These are phyloP conservation scores for Patellifolia procumbens DNA, from an alignment of 179 eudicot species.

Conservation along the genomic window DNA sequence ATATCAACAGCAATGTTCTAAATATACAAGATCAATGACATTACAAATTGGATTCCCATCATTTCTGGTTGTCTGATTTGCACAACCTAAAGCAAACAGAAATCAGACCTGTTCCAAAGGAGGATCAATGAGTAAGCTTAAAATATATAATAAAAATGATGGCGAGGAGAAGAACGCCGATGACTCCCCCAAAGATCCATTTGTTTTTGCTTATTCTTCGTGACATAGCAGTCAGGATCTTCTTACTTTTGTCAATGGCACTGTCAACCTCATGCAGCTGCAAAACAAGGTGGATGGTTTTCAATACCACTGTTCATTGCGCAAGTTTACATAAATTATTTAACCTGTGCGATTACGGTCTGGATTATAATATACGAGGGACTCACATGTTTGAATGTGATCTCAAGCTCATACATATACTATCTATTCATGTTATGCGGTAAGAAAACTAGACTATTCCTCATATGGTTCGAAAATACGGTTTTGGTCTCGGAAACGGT, in stretches of 20 bases:
- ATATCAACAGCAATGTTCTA: conserved; percentile 16
- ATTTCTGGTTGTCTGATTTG: conserved; percentile 12
- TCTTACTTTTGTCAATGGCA: conserved; percentile 91
- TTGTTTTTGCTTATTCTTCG: conserved; percentile 86
- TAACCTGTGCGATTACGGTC: neutral
- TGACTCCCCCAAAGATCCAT: conserved; percentile 74
- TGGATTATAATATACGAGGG: neutral
- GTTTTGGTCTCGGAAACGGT: too few relatives aligned
- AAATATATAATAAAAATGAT: conserved; percentile 67
- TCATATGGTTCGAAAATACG: too few relatives aligned
- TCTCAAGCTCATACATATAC: neutral
- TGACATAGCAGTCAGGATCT: conserved; percentile 76
- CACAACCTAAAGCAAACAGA: conserved; percentile 17
- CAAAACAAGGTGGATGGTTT: conserved; percentile 21
- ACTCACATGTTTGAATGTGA: neutral
- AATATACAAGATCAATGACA: conserved; percentile 26
- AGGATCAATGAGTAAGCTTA: conserved; percentile 46
- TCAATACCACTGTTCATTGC: neutral
- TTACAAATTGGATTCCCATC: conserved; percentile 23
- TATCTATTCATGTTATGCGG: too few relatives aligned
- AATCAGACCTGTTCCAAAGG: conserved; percentile 13
- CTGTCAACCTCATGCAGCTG: conserved; percentile 92
- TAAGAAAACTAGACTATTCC: too few relatives aligned
- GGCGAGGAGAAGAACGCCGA: conserved; percentile 70
- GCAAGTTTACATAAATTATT: neutral